phyloP scores from a whole-genome alignment of 495 filamentous ascomycete genomes.

The Hypoxylon intermedium region DNA sequence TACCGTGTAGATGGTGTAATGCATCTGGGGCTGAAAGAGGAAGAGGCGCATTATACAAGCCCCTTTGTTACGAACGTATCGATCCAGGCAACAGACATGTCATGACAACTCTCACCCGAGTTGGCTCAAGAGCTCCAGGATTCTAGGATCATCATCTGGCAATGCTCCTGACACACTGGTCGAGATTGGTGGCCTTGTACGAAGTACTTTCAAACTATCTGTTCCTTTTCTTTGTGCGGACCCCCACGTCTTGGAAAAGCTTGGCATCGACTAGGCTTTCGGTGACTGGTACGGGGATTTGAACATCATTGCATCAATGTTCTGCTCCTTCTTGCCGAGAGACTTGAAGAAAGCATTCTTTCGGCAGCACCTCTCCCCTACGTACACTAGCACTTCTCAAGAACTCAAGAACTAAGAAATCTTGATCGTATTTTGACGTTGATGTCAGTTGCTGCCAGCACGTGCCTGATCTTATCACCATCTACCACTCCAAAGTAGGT shows the following conservation, averaged over 20 bases:
- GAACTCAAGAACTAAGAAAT: slow-evolving; percentile 4
- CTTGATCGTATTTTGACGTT: slow-evolving; percentile 1
- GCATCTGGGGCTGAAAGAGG: background rate
- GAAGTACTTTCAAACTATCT: background rate
- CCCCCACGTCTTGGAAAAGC: slow-evolving; percentile 33
- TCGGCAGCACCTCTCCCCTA: background rate
- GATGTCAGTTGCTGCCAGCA: slow-evolving; percentile 24
- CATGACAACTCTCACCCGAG: no score
- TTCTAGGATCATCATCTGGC: no score
- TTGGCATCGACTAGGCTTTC: slow-evolving; percentile 27
- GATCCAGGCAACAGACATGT: no score
- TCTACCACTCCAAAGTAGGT: background rate
- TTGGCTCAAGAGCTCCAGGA: no score
- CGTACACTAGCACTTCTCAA: slow-evolving; percentile 5
- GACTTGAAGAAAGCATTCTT: slow-evolving; percentile 11
- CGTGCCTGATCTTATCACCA: slow-evolving; percentile 27
- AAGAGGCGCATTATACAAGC: no score
- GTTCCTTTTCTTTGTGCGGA: background rate
- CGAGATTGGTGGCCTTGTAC: no score
- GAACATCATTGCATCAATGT: slow-evolving; percentile 35
- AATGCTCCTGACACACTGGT: no score
- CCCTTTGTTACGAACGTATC: no score
- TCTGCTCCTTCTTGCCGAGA: slow-evolving; percentile 29
- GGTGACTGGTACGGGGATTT: slow-evolving; percentile 29
- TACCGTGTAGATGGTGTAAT: slow-evolving; percentile 3